Base-by-base conservation (phyloP, 768 basidiomycete species). In the Naganishia onofrii region DNA sequence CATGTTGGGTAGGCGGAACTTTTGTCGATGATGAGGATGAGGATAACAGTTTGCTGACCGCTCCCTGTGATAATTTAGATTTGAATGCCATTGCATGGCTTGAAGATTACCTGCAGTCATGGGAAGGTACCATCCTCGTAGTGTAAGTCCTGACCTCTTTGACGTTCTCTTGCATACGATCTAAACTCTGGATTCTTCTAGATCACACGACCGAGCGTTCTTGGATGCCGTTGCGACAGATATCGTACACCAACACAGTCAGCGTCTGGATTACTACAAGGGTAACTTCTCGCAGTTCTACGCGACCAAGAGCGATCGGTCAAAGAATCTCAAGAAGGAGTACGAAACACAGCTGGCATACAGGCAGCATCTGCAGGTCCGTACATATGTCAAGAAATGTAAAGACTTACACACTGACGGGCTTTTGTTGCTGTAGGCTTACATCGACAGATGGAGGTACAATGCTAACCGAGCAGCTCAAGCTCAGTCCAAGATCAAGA, bases 221-320 rank as follows among this genome's bases (percentile, higher is more conserved):
- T 83, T 97, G 67, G 95, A 98, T 80, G 90, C 91, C 19, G 92
- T 98, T 44, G 95, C 96, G 3, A 98, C 96, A 21, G 96, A 99
- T 80, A 97, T 99, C 73, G 87, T 97, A n/a, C 92, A 96, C 79
- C 93, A 83, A 67, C 93, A 97, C 79, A 93, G 90, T 0, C 89
- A 85, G 66, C 86, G 96, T 55, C 85, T 98, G 23, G 93, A 98
- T 79, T 98, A 98, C 83, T 98, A 94, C 84, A 96, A 97, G 84
- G 96, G 95, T 88, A 98, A 98, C 83, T 99, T 98, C 82, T 88
- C 91, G 0, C 94, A 98, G 80, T 98, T 99, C 85, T 98, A 99
- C 79, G 94, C 95, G 1, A 98, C 95, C 26, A 97, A 98, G 82
- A 91, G 90, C 4, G 96, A 98, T 78, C 89, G 96, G 31, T 90